Percentiles rank a stretch among this genome's conserved stretches.
These are phyloP conservation scores for Lactarius evosmus DNA, from an alignment of 768 basidiomycete species.

Conservation along the genomic window DNA sequence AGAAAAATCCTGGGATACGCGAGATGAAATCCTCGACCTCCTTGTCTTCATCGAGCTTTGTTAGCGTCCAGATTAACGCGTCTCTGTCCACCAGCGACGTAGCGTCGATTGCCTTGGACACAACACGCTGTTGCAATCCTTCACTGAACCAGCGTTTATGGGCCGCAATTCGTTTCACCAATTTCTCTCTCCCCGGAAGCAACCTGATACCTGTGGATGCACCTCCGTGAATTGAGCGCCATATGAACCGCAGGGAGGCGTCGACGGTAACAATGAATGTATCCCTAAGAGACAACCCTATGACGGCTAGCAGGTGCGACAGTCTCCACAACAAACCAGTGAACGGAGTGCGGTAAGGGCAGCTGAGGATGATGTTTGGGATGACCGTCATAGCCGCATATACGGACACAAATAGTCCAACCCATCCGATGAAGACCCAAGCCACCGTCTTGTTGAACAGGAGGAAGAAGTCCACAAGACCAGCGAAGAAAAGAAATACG, in stretches of 20 bases:
- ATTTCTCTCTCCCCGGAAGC: background rate
- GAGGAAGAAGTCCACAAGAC: conserved; percentile 6
- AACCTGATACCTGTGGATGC: background rate
- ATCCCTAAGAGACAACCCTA: background rate
- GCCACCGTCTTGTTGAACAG: conserved; percentile 2
- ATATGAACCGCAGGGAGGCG: background rate
- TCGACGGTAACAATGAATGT: background rate
- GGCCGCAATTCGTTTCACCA: background rate
- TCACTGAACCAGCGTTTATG: background rate
- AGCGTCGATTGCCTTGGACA: background rate
- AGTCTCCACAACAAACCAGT: background rate
- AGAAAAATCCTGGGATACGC: conserved; percentile 1
- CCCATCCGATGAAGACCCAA: background rate
- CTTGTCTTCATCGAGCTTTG: background rate
- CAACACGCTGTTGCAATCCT: background rate
- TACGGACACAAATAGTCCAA: background rate
- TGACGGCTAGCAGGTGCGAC: background rate
- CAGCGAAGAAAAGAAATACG: conserved; percentile 6
- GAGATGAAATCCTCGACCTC: background rate
- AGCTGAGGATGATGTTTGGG: conserved; percentile 1
- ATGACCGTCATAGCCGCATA: conserved; percentile 1
- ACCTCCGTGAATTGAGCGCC: background rate
- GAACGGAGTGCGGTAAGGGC: conserved; percentile 9
- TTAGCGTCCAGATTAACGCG: background rate
- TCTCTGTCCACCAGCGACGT: background rate